A percentile compares a stretch with the other conserved stretches of the same genome.
phyloP scores from a whole-genome alignment of 192 early-diverging fungal species.

The Coemansia sp. region DNA sequence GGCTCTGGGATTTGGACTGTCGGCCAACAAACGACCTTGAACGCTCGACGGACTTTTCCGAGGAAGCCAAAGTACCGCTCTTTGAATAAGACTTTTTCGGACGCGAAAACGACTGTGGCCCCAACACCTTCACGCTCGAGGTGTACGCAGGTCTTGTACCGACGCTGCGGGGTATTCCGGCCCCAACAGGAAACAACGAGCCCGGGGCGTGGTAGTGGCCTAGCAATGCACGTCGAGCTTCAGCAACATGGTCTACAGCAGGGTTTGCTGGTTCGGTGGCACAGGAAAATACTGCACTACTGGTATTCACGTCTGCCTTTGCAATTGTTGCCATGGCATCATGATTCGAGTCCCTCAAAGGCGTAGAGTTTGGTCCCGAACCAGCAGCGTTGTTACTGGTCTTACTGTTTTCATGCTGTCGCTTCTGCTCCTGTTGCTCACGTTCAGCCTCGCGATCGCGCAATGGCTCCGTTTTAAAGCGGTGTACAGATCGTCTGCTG shows the following conservation, averaged over 20 bases:
- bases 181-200: slow-evolving; percentile 26
- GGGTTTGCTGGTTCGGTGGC: not conserved
- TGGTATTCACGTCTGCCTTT: slow-evolving; percentile 1
- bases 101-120: slow-evolving; percentile 43
- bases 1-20: not conserved
- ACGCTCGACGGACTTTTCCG: not conserved
- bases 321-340: slow-evolving; percentile 8
- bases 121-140: slow-evolving; percentile 46
- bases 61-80: not conserved
- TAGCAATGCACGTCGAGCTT: slow-evolving; percentile 46
- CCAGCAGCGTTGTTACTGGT: not conserved
- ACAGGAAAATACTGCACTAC: not conserved
- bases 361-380: not conserved
- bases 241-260: slow-evolving; percentile 32
- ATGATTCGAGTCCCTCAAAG: not conserved
- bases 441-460: slow-evolving; percentile 57
- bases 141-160: slow-evolving; percentile 10
- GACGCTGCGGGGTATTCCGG: slow-evolving; percentile 41
- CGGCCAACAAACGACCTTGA: not conserved
- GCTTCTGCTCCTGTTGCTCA: slow-evolving; percentile 23
- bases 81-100: slow-evolving; percentile 15
- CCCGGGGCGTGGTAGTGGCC: slow-evolving; percentile 46
- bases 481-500: slow-evolving; percentile 29
- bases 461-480: slow-evolving; percentile 49
- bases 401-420: not conserved